A percentile compares a stretch with the other conserved stretches of the same genome.
Evolutionary conservation across 768 basidiomycete species (phyloP).

Genomic region (Hericium rajendrae): DNA sequence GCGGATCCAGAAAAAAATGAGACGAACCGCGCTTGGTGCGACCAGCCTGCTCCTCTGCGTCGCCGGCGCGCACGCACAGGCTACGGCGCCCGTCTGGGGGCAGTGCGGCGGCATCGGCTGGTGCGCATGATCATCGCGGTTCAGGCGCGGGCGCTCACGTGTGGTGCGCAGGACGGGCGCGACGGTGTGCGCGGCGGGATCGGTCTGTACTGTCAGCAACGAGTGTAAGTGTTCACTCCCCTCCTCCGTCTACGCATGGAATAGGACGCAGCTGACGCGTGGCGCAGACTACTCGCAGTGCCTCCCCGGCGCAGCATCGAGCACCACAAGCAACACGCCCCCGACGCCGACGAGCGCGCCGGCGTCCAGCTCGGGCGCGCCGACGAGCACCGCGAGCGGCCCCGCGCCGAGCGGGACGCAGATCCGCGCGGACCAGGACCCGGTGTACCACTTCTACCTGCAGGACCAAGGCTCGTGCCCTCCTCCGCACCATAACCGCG

Average conservation of each 20-base stretch:
- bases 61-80: slow-evolving; percentile 22
- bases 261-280: neutral
- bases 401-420: slow-evolving; percentile 31
- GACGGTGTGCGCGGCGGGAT: slow-evolving; percentile 34
- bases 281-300: slow-evolving; percentile 45
- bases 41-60: neutral
- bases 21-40: no score
- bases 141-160: neutral
- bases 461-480: slow-evolving; percentile 33
- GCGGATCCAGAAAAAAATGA: no score
- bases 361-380: slow-evolving; percentile 14
- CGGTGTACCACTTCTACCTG: slow-evolving; percentile 49
- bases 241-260: neutral
- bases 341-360: slow-evolving; percentile 16
- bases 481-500: no score
- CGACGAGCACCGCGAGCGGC: slow-evolving; percentile 15
- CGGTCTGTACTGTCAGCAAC: slow-evolving; percentile 32
- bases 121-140: no score
- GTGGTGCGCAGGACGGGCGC: slow-evolving; percentile 27
- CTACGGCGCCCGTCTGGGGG: slow-evolving; percentile 25
- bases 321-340: no score
- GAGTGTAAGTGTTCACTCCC: slow-evolving; percentile 22
- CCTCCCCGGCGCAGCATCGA: slow-evolving; percentile 33
- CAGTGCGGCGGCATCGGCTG: slow-evolving; percentile 33
- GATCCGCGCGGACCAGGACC: slow-evolving; percentile 41